These are phyloP conservation scores for Polysphondylium violaceum DNA, from an alignment of 78 protist species.

Conservation along the genomic window DNA sequence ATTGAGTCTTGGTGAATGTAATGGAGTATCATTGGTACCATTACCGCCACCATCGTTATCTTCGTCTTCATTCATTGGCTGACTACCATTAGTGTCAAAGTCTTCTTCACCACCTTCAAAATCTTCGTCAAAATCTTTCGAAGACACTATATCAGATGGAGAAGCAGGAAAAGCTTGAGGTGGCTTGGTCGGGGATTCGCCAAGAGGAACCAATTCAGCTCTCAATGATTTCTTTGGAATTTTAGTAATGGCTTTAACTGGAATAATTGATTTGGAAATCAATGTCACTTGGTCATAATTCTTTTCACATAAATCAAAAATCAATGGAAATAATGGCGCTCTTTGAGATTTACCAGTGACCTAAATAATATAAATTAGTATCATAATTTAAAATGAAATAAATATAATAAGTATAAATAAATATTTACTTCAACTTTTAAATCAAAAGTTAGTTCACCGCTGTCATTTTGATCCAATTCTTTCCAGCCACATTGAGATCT, in stretches of 20 bases:
- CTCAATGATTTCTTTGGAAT: conserved; percentile 75
- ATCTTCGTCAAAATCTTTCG: conserved; percentile 25
- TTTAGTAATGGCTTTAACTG: conserved; percentile 73
- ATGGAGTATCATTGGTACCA: not conserved
- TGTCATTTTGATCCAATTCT: conserved; percentile 72
- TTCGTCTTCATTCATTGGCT: not conserved
- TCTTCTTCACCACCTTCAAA: conserved; percentile 13
- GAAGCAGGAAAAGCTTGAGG: conserved; percentile 63
- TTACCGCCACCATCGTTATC: not conserved
- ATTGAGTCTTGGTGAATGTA: not conserved
- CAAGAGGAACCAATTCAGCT: conserved; percentile 67
- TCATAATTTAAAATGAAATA: not conserved
- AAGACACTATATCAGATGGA: not conserved
- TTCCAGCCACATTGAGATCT: conserved; percentile 80
- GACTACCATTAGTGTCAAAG: not conserved
- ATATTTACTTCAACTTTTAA: conserved; percentile 58
- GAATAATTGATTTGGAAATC: conserved; percentile 57
- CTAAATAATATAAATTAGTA: not conserved
- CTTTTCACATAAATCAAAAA: conserved; percentile 71
- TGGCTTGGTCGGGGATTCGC: conserved; percentile 50
- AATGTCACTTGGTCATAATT: conserved; percentile 66
- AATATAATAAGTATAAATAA: not conserved
- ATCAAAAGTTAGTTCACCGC: conserved; percentile 67
- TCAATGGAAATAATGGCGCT: conserved; percentile 72
- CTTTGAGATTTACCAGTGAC: conserved; percentile 73